phyloP scores from a whole-genome alignment of 192 early-diverging fungal genomes.

The Gaertneriomyces sp. region DNA sequence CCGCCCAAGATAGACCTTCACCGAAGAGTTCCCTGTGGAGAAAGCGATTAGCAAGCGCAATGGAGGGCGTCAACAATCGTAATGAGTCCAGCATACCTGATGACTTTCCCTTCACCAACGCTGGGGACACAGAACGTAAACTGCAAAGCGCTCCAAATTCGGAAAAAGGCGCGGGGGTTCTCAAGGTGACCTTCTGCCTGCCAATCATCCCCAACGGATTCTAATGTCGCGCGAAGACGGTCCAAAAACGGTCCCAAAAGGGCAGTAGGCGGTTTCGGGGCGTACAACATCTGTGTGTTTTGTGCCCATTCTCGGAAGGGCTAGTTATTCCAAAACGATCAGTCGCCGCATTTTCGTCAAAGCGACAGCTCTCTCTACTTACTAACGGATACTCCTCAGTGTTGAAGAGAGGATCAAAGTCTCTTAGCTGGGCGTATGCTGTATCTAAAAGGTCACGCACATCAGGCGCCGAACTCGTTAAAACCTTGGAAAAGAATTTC shows the following conservation, averaged over 20 bases:
- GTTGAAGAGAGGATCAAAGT: slow-evolving; percentile 16
- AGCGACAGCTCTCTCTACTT: not conserved
- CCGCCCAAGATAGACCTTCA: slow-evolving; percentile 41
- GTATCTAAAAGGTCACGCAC: not conserved
- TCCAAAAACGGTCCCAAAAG: slow-evolving; percentile 23
- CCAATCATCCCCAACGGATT: slow-evolving; percentile 25
- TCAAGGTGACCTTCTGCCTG: slow-evolving; percentile 33
- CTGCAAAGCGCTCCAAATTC: slow-evolving; percentile 41
- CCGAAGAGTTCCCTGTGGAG: slow-evolving; percentile 46
- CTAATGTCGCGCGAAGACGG: slow-evolving; percentile 20
- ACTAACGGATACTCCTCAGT: slow-evolving; percentile 12
- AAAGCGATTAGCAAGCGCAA: not conserved
- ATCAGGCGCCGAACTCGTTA: not conserved
- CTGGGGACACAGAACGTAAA: slow-evolving; percentile 37
- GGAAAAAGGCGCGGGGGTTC: slow-evolving; percentile 37
- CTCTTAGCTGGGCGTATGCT: slow-evolving; percentile 14
- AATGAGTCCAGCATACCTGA: slow-evolving; percentile 7
- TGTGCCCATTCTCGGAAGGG: slow-evolving; percentile 19
- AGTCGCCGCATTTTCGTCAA: not conserved
- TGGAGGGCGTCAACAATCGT: not conserved
- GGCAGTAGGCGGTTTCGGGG: slow-evolving; percentile 10
- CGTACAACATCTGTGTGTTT: slow-evolving; percentile 5
- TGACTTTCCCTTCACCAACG: slow-evolving; percentile 21
- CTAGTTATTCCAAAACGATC: not conserved
- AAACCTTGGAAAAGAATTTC: not conserved